Percentiles rank a stretch among this genome's conserved stretches.
Conservation (phyloP, 768 basidiomycete species). For the Favolaschia claudopus region DNA sequence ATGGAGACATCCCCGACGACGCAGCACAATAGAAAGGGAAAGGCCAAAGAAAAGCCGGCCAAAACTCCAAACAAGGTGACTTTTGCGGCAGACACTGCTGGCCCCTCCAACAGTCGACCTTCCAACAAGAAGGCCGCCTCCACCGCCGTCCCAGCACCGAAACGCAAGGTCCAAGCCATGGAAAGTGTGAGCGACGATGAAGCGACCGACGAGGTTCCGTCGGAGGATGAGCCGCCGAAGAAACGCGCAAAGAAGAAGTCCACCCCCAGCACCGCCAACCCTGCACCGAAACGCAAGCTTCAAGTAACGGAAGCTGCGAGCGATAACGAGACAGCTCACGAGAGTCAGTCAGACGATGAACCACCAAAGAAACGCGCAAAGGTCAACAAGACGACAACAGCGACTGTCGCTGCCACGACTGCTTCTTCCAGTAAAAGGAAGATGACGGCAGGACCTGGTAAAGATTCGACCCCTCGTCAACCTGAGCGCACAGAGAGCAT, state of each 20-base stretch:
- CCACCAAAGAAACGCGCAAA: conserved; percentile 17
- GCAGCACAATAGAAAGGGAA: not conserved
- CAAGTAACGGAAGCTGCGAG: conserved; percentile 14
- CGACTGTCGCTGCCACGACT: not conserved
- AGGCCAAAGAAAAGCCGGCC: not conserved
- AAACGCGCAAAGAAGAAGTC: conserved; percentile 17
- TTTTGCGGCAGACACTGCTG: conserved; percentile 10
- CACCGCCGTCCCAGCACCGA: not conserved
- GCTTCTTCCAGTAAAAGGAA: conserved; percentile 13
- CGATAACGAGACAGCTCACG: conserved; percentile 2
- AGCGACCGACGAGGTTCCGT: not conserved
- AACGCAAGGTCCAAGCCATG: conserved; percentile 15
- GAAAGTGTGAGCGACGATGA: conserved; percentile 14
- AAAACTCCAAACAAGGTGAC: conserved; percentile 6
- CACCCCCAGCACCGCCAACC: not conserved
- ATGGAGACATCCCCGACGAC: not conserved
- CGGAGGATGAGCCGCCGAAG: conserved; percentile 7
- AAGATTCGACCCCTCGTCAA: conserved; percentile 6
- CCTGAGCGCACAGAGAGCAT: conserved; percentile 6
- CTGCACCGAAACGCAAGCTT: conserved; percentile 10
- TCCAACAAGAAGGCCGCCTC: not conserved
- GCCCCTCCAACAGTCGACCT: conserved; percentile 7
- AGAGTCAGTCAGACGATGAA: conserved; percentile 2
- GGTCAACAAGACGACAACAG: not conserved
- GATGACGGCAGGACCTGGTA: conserved; percentile 13